Percentiles rank a stretch among this genome's conserved stretches.
Conservation (phyloP, 2,329 filamentous ascomycete species). For the Fusarium setosum region DNA sequence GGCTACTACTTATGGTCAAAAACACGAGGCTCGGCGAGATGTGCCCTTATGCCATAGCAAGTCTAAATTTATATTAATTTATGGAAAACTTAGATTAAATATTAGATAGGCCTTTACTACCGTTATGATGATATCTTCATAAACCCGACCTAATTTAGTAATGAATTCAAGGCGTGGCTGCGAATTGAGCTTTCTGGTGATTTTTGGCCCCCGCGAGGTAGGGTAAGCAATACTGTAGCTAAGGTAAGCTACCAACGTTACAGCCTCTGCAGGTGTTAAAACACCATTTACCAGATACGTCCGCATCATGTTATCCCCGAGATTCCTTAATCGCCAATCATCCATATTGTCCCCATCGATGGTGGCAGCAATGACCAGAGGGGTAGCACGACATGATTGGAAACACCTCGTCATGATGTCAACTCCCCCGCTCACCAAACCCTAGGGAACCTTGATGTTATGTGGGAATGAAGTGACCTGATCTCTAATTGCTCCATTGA, state of each 20-base stretch:
- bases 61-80: too few relatives aligned
- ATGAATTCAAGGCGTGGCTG: too few relatives aligned
- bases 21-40: too few relatives aligned
- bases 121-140: too few relatives aligned
- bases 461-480: not conserved
- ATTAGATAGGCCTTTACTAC: too few relatives aligned
- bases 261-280: not conserved
- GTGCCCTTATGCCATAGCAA: too few relatives aligned
- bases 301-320: not conserved
- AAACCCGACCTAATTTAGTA: too few relatives aligned
- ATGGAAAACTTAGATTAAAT: too few relatives aligned
- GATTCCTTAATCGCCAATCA: not conserved
- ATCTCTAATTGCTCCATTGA: not conserved
- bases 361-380: not conserved
- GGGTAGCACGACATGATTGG: not conserved
- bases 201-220: too few relatives aligned
- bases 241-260: not conserved
- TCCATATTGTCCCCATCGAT: not conserved
- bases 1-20: too few relatives aligned
- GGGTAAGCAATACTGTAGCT: too few relatives aligned
- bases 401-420: not conserved
- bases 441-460: not conserved
- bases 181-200: too few relatives aligned
- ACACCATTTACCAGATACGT: not conserved
- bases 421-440: not conserved